A percentile compares a stretch with the other conserved stretches of the same genome.
These are phyloP conservation scores for Backusella tuberculispora DNA, from an alignment of 192 early-diverging fungal species.

Conservation along the genomic window DNA sequence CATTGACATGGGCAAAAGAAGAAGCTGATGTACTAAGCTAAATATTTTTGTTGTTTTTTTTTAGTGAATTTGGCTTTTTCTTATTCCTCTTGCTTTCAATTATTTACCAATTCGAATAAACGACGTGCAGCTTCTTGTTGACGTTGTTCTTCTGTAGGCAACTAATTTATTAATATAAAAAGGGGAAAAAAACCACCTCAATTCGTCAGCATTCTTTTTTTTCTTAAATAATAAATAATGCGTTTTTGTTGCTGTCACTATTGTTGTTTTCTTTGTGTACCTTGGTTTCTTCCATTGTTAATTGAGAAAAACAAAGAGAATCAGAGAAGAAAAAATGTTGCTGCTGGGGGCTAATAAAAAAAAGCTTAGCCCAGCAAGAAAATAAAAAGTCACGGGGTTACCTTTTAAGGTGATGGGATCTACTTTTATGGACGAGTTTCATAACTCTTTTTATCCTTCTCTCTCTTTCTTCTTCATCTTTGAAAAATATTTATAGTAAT, in stretches of 20 bases:
- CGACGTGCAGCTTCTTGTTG: slow-evolving; percentile 20
- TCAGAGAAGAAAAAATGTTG: background rate
- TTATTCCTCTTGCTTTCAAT: background rate
- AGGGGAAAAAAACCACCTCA: background rate
- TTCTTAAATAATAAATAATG: background rate
- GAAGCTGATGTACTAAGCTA: slow-evolving; percentile 32
- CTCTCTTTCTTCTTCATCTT: background rate
- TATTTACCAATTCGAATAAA: slow-evolving; percentile 23
- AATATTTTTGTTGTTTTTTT: background rate
- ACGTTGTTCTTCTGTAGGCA: slow-evolving; percentile 21
- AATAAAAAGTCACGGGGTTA: background rate
- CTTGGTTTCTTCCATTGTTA: slow-evolving; percentile 4
- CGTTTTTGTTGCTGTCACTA: background rate
- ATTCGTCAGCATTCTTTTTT: background rate
- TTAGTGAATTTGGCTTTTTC: background rate
- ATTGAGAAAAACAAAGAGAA: background rate
- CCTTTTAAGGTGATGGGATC: background rate
- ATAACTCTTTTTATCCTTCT: no score
- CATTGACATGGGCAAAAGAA: slow-evolving; percentile 34
- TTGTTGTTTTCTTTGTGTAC: background rate
- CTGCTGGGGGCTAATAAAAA: background rate
- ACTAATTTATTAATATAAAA: background rate
- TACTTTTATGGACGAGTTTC: background rate
- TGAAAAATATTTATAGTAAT: no score
- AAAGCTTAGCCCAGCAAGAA: background rate